phyloP scores from a whole-genome alignment of 495 filamentous ascomycete genomes.

The Hyaloscypha hepaticicola region DNA sequence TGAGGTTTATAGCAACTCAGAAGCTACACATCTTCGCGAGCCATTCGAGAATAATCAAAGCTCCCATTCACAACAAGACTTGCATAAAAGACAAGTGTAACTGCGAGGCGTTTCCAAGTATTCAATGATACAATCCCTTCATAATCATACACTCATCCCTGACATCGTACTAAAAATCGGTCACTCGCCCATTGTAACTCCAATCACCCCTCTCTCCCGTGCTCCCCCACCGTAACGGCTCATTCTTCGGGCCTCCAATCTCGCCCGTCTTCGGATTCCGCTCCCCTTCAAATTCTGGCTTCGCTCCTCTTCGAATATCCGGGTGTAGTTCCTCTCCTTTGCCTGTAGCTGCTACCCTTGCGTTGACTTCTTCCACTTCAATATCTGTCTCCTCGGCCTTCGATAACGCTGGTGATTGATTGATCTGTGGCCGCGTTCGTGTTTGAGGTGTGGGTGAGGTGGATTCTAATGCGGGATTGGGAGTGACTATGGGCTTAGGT shows the following conservation, averaged over 20 bases:
- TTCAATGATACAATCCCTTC: too few relatives aligned
- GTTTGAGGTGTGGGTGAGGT: conserved; percentile 11
- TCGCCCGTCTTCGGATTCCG: conserved; percentile 95
- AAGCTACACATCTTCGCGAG: too few relatives aligned
- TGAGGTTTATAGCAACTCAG: too few relatives aligned
- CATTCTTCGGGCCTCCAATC: conserved; percentile 95
- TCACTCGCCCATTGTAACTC: conserved; percentile 90
- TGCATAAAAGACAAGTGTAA: too few relatives aligned
- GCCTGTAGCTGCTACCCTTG: conserved; percentile 48
- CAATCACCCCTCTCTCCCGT: conserved; percentile 90
- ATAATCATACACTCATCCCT: not conserved
- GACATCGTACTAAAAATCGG: too few relatives aligned
- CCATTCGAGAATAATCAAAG: too few relatives aligned
- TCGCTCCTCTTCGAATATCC: conserved; percentile 66
- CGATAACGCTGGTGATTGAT: conserved; percentile 42
- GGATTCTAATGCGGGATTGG: conserved; percentile 9
- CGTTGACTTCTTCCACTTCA: conserved; percentile 32
- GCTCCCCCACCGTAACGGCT: conserved; percentile 84
- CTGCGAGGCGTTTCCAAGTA: too few relatives aligned
- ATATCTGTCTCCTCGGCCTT: conserved; percentile 19
- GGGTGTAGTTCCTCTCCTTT: conserved; percentile 66
- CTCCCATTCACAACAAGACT: too few relatives aligned
- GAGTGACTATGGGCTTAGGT: conserved; percentile 41
- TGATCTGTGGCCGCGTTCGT: conserved; percentile 34
- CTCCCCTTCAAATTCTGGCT: conserved; percentile 93